Evolutionary conservation across 306 rosid genomes (phyloP).

Genomic region (Chamaecrista fasciculata): DNA sequence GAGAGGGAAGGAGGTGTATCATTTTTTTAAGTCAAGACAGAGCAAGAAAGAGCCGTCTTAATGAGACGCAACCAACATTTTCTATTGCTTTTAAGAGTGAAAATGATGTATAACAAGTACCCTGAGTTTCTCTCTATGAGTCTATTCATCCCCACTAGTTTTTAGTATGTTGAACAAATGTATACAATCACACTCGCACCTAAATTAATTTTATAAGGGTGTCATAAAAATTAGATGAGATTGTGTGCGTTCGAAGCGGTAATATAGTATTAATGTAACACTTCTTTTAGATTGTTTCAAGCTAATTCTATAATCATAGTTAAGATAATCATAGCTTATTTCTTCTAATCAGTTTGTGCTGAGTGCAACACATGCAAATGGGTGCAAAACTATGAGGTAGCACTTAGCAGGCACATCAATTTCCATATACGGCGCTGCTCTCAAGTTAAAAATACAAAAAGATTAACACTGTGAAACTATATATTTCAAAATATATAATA

Average conservation of each 20-base stretch:
- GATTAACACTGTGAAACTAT: no score
- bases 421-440: constrained; percentile 26
- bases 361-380: not conserved
- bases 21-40: constrained; percentile 28
- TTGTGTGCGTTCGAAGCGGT: no score
- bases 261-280: no score
- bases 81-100: constrained; percentile 43
- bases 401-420: not conserved
- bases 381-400: not conserved
- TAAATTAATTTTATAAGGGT: no score
- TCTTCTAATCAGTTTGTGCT: not conserved
- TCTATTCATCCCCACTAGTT: not conserved
- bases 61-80: constrained; percentile 51
- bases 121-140: constrained; percentile 10
- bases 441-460: not conserved
- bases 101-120: constrained; percentile 37
- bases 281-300: no score
- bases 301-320: no score
- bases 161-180: not conserved
- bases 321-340: not conserved
- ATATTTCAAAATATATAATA: no score
- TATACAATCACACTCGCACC: constrained; percentile 19
- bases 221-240: no score
- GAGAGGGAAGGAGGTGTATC: constrained; percentile 11
- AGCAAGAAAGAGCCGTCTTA: constrained; percentile 27